Conservation (phyloP, 805 yeast genomes). For the Wickerhamomyces kurtzmanii region DNA sequence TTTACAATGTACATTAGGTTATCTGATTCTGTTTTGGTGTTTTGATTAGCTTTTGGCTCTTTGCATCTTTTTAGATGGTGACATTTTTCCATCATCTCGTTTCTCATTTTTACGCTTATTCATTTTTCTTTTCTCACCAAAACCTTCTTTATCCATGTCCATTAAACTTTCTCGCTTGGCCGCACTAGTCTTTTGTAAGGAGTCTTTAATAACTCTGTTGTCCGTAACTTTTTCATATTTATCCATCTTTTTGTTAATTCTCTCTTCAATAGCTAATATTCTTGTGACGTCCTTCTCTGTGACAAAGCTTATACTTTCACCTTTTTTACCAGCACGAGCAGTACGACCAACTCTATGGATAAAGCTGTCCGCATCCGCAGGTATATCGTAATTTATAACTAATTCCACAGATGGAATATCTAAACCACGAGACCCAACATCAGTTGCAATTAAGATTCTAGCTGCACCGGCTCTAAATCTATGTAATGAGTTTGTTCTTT, state of each 20-base stretch:
- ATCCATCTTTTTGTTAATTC: slow-evolving; percentile 75
- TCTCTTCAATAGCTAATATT: slow-evolving; percentile 75
- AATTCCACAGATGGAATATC: slow-evolving; percentile 91
- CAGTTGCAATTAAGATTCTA: slow-evolving; percentile 86
- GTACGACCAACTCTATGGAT: slow-evolving; percentile 98
- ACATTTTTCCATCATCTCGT: slow-evolving; percentile 1
- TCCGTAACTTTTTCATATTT: slow-evolving; percentile 65
- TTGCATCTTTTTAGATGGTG: too few relatives aligned
- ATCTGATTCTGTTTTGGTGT: slow-evolving; percentile 2
- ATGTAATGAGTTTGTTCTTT: slow-evolving; percentile 84
- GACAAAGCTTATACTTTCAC: slow-evolving; percentile 75
- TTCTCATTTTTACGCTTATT: slow-evolving; percentile 27
- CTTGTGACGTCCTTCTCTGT: slow-evolving; percentile 80
- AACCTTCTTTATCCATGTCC: slow-evolving; percentile 89
- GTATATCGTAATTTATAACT: slow-evolving; percentile 87
- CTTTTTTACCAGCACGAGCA: slow-evolving; percentile 92
- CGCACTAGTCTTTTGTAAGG: slow-evolving; percentile 57
- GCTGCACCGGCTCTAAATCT: slow-evolving; percentile 94
- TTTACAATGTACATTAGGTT: too few relatives aligned
- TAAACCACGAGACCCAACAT: slow-evolving; percentile 94
- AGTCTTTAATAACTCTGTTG: slow-evolving; percentile 62
- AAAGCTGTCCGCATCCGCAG: slow-evolving; percentile 93
- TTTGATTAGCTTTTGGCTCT: not conserved
- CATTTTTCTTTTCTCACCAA: slow-evolving; percentile 62
- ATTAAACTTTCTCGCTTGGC: slow-evolving; percentile 87